Evolutionary conservation across 805 yeast genomes (phyloP).

Genomic region (Ogataea nakhonphanomensis): DNA sequence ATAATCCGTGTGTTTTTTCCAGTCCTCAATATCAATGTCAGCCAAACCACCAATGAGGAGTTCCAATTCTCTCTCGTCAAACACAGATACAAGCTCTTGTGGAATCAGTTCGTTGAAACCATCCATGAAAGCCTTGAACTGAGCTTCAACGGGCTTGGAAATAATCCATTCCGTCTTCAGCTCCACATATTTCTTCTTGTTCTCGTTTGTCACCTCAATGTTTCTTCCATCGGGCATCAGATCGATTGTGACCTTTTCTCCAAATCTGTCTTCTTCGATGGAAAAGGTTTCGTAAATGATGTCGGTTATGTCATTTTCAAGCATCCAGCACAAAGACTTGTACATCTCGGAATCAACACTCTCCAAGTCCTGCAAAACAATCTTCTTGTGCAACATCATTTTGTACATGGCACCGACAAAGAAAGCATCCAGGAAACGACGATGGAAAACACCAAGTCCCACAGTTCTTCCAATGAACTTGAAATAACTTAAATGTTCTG

Average conservation of each 20-base stretch:
- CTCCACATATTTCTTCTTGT: conserved; percentile 93
- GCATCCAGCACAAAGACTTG: conserved; percentile 91
- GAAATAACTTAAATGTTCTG: conserved; percentile 97
- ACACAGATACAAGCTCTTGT: conserved; percentile 92
- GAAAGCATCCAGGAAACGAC: conserved; percentile 96
- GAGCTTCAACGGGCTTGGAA: conserved; percentile 88
- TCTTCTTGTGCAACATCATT: conserved; percentile 94
- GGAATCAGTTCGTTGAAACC: conserved; percentile 98
- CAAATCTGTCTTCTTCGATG: conserved; percentile 86
- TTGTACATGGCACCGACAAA: conserved; percentile 97
- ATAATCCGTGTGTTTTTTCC: conserved; percentile 99
- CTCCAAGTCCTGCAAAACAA: conserved; percentile 94
- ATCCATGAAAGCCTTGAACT: conserved; percentile 92
- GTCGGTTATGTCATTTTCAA: conserved; percentile 90
- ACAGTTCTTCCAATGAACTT: conserved; percentile 98
- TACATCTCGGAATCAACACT: conserved; percentile 98
- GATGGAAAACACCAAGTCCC: conserved; percentile 96
- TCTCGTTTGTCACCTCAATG: conserved; percentile 90
- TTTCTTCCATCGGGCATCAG: conserved; percentile 85
- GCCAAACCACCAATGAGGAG: conserved; percentile 96
- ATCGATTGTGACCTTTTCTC: conserved; percentile 85
- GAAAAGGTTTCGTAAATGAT: conserved; percentile 85
- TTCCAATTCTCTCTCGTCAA: conserved; percentile 97
- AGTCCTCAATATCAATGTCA: conserved; percentile 96
- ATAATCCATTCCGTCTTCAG: conserved; percentile 95